These are phyloP conservation scores for Colletotrichum chrysophilum DNA, from an alignment of 2,329 filamentous ascomycete genomes.

Conservation along the genomic window DNA sequence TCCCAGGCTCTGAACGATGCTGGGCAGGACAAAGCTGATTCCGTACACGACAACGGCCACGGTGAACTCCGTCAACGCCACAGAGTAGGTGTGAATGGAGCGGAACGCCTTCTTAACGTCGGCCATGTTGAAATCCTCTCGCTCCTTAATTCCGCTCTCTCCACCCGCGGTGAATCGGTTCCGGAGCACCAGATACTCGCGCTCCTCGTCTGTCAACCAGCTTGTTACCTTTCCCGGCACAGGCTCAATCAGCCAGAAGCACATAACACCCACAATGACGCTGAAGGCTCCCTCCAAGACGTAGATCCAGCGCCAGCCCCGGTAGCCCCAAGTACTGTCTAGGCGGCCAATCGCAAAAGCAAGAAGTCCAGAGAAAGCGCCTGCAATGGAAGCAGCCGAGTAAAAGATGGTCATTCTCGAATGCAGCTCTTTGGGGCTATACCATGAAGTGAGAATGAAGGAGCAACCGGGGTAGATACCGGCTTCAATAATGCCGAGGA, in stretches of 20 bases:
- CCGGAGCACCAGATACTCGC: not conserved
- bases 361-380: not conserved
- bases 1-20: not conserved
- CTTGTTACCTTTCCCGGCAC: not conserved
- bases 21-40: not conserved
- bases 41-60: not conserved
- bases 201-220: not conserved
- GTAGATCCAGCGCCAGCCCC: not conserved
- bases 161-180: not conserved
- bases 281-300: not conserved
- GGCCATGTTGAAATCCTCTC: not conserved
- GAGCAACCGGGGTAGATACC: not conserved
- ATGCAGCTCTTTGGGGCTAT: not conserved
- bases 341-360: not conserved
- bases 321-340: not conserved
- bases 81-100: not conserved
- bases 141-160: not conserved
- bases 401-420: not conserved
- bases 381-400: not conserved
- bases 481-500: not conserved
- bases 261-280: not conserved
- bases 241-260: not conserved
- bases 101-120: not conserved
- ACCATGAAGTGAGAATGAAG: not conserved
- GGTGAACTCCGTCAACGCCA: not conserved